A percentile compares a stretch with the other conserved stretches of the same genome.
Conservation (phyloP, 164 flowering plant genomes). For the grape (Vitis vinifera) region ASM3070453v1 NC_081806.1:543001-543500, state of each 20-base stretch:
- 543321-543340: constrained; percentile 92
- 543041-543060: background rate
- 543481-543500: constrained; percentile 86
- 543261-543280: constrained; percentile 85
- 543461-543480: constrained; percentile 68
- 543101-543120: constrained; percentile 57
- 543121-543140: constrained; percentile 88
- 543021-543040: background rate
- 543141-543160: constrained; percentile 95
- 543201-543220: constrained; percentile 91
- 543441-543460: constrained; percentile 69
- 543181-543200: constrained; percentile 71
- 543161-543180: constrained; percentile 84
- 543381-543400: constrained; percentile 86
- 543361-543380: constrained; percentile 89
- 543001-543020: too few relatives aligned
- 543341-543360: constrained; percentile 97
- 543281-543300: constrained; percentile 91
- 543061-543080: background rate
- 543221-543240: constrained; percentile 92
- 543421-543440: constrained; percentile 92
- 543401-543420: constrained; percentile 91
- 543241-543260: constrained; percentile 88
- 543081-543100: background rate
- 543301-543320: constrained; percentile 93